Evolutionary conservation across 495 filamentous ascomycete species (phyloP).

Genomic region (Talaromyces proteolyticus): DNA sequence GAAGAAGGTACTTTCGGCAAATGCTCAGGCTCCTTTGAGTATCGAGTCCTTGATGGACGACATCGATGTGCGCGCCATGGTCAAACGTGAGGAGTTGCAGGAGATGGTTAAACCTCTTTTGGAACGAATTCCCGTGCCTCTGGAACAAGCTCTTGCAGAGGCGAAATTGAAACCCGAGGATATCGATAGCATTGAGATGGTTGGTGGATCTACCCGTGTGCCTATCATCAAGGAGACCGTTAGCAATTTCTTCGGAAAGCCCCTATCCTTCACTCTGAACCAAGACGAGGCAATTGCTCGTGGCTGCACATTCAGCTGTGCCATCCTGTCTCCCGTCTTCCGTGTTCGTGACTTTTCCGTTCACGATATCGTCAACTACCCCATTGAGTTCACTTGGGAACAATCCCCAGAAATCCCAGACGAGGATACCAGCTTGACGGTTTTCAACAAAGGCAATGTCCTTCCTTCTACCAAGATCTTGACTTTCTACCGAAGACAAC

Average conservation of each 20-base stretch:
- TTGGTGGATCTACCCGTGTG: constrained; percentile 93
- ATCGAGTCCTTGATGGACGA: constrained; percentile 99
- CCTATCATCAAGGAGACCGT: constrained; percentile 88
- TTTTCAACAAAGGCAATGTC: constrained; percentile 96
- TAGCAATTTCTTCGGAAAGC: constrained; percentile 84
- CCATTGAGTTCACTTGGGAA: constrained; percentile 99
- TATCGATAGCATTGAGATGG: constrained; percentile 89
- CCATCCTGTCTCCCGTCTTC: constrained; percentile 96
- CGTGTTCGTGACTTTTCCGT: constrained; percentile 96
- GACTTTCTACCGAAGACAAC: constrained; percentile 97
- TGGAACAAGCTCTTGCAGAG: constrained; percentile 89
- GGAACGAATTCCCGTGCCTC: constrained; percentile 60
- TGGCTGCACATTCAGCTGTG: constrained; percentile 96
- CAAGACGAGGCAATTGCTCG: constrained; percentile 96
- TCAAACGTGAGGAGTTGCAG: constrained; percentile 94
- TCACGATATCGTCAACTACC: constrained; percentile 96
- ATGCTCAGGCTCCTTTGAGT: constrained; percentile 87
- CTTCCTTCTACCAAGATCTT: constrained; percentile 99
- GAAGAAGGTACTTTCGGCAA: constrained; percentile 98
- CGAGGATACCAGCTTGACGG: constrained; percentile 94
- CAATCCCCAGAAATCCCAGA: constrained; percentile 97
- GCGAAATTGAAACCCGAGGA: constrained; percentile 85
- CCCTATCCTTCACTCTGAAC: constrained; percentile 93
- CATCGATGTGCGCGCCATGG: constrained; percentile 78
- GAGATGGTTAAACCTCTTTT: constrained; percentile 81